A percentile compares a stretch with the other conserved stretches of the same genome.
These are phyloP conservation scores for Sherardia arvensis DNA, from an alignment of 257 asterid species.

Conservation along the genomic window DNA sequence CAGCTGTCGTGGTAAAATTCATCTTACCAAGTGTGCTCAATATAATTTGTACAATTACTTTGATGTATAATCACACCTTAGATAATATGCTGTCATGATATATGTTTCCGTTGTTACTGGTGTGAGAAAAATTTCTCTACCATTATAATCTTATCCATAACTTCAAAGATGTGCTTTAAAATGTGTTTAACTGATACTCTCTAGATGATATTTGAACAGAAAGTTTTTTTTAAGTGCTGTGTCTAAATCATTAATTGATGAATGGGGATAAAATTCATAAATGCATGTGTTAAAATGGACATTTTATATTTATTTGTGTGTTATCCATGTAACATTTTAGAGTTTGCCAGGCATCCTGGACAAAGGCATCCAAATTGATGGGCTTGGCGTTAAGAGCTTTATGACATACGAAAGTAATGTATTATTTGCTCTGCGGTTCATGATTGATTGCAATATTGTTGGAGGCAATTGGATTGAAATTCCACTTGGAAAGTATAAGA, in stretches of 20 bases:
- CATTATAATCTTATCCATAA: neutral
- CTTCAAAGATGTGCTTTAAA: neutral
- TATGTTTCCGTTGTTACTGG: neutral
- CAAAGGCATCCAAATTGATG: slow-evolving; percentile 89
- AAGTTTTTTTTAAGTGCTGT: neutral
- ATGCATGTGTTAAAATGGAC: neutral
- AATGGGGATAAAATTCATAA: neutral
- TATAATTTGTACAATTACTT: neutral
- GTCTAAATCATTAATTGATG: neutral
- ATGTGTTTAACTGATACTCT: neutral
- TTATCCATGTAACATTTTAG: neutral
- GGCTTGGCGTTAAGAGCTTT: slow-evolving; percentile 76
- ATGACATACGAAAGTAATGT: slow-evolving; percentile 93
- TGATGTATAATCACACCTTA: neutral
- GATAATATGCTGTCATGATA: neutral
- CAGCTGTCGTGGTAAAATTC: slow-evolving; percentile 75
- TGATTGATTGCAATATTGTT: slow-evolving; percentile 87
- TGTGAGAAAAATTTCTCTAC: neutral
- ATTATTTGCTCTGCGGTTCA: slow-evolving; percentile 95
- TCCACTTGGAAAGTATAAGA: slow-evolving; percentile 71
- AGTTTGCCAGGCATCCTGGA: slow-evolving; percentile 78
- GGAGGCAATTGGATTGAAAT: slow-evolving; percentile 98
- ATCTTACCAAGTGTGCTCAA: neutral
- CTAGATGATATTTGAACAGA: neutral
- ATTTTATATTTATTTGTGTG: neutral